Evolutionary conservation across 1,284 basidiomycete genomes (phyloP).

Genomic region (Ceratobasidium sp.): DNA sequence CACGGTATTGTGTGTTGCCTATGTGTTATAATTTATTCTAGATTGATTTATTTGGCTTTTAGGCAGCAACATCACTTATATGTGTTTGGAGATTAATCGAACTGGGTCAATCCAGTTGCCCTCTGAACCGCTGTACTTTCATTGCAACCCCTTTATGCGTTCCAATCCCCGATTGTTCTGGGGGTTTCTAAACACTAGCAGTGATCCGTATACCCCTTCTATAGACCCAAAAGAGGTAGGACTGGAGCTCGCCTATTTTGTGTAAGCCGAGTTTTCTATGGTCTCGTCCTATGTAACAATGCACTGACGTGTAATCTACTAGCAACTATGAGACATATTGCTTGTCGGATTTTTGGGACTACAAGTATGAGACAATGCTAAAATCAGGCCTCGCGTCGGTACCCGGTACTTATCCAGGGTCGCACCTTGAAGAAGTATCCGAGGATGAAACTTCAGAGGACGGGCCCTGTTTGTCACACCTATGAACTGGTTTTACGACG

Average conservation of each 20-base stretch:
- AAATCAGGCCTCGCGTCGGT: background rate
- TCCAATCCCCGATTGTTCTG: background rate
- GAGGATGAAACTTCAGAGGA: too few relatives aligned
- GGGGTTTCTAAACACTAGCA: background rate
- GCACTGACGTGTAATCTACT: background rate
- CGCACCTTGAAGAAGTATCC: too few relatives aligned
- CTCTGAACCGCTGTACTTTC: background rate
- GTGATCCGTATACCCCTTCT: background rate
- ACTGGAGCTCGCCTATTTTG: background rate
- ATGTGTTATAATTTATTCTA: too few relatives aligned
- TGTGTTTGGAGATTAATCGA: too few relatives aligned
- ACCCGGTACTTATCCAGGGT: background rate
- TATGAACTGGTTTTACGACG: too few relatives aligned
- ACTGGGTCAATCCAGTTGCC: background rate
- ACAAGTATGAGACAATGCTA: background rate
- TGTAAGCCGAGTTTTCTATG: background rate
- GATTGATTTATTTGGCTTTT: too few relatives aligned
- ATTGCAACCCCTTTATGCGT: background rate
- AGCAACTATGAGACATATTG: background rate
- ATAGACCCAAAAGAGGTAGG: background rate
- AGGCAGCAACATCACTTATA: too few relatives aligned
- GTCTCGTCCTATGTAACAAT: background rate
- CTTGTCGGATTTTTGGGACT: slow-evolving; percentile 3
- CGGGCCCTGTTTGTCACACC: too few relatives aligned
- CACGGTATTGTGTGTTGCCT: too few relatives aligned